These are phyloP conservation scores for Juglanconis sp. DNA, from an alignment of 2,329 filamentous ascomycete species.

Conservation along the genomic window DNA sequence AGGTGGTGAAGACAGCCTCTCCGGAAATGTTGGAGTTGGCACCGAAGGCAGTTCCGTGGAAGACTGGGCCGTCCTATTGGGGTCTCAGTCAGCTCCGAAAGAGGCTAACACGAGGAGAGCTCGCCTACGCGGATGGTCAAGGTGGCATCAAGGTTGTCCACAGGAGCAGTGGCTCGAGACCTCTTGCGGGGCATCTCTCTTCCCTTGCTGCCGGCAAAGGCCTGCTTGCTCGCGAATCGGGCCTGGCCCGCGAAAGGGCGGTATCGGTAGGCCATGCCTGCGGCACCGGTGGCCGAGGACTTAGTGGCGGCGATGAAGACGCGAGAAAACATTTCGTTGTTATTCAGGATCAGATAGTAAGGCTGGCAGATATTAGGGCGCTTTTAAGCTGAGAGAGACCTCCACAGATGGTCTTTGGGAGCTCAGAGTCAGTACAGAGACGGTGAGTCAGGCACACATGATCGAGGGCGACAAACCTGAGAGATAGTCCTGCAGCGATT, in stretches of 20 bases:
- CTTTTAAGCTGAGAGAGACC: slow-evolving; percentile 46
- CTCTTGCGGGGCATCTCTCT: slow-evolving; percentile 61
- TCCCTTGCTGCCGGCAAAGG: slow-evolving; percentile 66
- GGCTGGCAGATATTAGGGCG: slow-evolving; percentile 15
- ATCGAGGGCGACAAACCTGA: slow-evolving; percentile 55
- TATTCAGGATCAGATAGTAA: slow-evolving; percentile 21
- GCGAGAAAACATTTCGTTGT: slow-evolving; percentile 57
- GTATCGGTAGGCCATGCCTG: slow-evolving; percentile 31
- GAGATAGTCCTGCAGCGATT: slow-evolving; percentile 63
- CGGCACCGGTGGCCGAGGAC: slow-evolving; percentile 46
- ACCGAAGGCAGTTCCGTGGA: slow-evolving; percentile 93
- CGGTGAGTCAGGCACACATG: slow-evolving; percentile 39
- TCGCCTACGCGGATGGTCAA: slow-evolving; percentile 79
- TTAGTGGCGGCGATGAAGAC: slow-evolving; percentile 51
- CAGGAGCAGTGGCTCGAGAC: slow-evolving; percentile 60
- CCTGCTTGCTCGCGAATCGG: slow-evolving; percentile 37
- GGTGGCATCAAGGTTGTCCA: slow-evolving; percentile 75
- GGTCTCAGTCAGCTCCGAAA: slow-evolving; percentile 1
- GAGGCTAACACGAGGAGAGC: neutral
- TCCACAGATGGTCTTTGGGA: slow-evolving; percentile 50
- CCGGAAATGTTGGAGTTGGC: slow-evolving; percentile 96
- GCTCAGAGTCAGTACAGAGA: slow-evolving; percentile 32
- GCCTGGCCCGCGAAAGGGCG: slow-evolving; percentile 32
- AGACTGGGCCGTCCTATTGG: slow-evolving; percentile 81
- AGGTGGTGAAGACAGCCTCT: slow-evolving; percentile 98